These are phyloP conservation scores for Phylloporus sp. DNA, from an alignment of 1,284 basidiomycete species.

Conservation along the genomic window DNA sequence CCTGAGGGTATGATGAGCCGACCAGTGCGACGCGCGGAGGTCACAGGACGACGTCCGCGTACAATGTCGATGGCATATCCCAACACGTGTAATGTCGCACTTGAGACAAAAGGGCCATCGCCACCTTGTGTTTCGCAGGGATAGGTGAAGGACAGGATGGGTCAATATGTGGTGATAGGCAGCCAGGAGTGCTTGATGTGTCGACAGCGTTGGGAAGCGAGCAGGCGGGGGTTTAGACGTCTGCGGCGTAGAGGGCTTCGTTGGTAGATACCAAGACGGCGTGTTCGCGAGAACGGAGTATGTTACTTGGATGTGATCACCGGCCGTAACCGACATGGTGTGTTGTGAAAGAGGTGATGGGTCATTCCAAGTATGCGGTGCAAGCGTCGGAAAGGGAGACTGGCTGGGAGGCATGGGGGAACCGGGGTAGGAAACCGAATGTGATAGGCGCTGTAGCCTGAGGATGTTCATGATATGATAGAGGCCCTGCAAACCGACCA, in stretches of 20 bases:
- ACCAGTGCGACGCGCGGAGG: slow-evolving; percentile 52
- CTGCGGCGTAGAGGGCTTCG: slow-evolving; percentile 35
- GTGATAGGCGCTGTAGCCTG: slow-evolving; percentile 21
- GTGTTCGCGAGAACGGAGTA: slow-evolving; percentile 60
- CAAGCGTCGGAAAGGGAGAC: slow-evolving; percentile 39
- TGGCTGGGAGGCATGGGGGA: slow-evolving; percentile 48
- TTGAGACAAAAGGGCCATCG: slow-evolving; percentile 64
- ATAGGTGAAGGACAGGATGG: slow-evolving; percentile 57
- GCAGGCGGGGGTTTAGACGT: slow-evolving; percentile 22
- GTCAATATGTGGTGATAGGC: slow-evolving; percentile 65
- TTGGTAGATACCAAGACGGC: slow-evolving; percentile 70
- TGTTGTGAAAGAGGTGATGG: slow-evolving; percentile 38
- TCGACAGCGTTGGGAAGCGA: slow-evolving; percentile 47
- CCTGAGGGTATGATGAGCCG: slow-evolving; percentile 35
- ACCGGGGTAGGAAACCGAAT: slow-evolving; percentile 43
- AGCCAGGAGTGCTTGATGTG: too few species aligned
- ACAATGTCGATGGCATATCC: slow-evolving; percentile 69
- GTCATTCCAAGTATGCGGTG: slow-evolving; percentile 38
- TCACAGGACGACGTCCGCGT: slow-evolving; percentile 52
- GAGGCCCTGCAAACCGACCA: slow-evolving; percentile 19
- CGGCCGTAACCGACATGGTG: slow-evolving; percentile 37
- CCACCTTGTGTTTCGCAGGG: slow-evolving; percentile 67
- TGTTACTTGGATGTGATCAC: slow-evolving; percentile 69
- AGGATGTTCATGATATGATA: slow-evolving; percentile 35
- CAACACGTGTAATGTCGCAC: slow-evolving; percentile 62